Percentiles rank a stretch among this genome's conserved stretches.
Evolutionary conservation across 179 eudicot species (phyloP).

Genomic region (Drosera spatulata): DNA sequence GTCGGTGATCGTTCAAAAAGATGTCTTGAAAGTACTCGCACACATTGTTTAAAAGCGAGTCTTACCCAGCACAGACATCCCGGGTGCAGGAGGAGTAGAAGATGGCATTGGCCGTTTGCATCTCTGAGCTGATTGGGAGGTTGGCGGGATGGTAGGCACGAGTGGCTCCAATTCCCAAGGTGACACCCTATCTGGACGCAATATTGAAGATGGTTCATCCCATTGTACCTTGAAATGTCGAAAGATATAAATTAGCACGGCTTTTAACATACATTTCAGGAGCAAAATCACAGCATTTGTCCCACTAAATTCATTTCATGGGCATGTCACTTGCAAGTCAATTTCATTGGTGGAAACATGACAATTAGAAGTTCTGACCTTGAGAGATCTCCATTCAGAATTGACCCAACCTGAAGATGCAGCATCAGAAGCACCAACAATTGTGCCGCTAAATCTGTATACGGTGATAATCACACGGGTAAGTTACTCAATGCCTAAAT

Average conservation of each 20-base stretch:
- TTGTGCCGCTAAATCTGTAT: slow-evolving; percentile 83
- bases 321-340: not conserved
- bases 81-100: slow-evolving; percentile 39
- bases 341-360: not conserved
- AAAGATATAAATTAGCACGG: not conserved
- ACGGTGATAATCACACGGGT: slow-evolving; percentile 4
- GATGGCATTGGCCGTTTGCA: slow-evolving; percentile 61
- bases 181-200: slow-evolving; percentile 80
- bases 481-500: not conserved
- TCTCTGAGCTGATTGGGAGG: slow-evolving; percentile 51
- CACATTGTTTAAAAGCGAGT: not conserved
- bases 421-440: slow-evolving; percentile 67
- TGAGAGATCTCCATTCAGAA: slow-evolving; percentile 90
- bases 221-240: slow-evolving; percentile 61
- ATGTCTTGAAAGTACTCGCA: no score
- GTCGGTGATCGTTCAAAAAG: no score
- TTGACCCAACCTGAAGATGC: slow-evolving; percentile 61
- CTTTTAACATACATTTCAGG: not conserved
- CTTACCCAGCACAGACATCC: slow-evolving; percentile 51
- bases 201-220: slow-evolving; percentile 87
- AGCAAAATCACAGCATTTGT: not conserved
- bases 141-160: slow-evolving; percentile 38
- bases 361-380: slow-evolving; percentile 29
- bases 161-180: slow-evolving; percentile 95
- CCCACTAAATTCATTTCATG: not conserved